These are phyloP conservation scores for Xylaria sp. DNA, from an alignment of 2,329 filamentous ascomycete species.

Conservation along the genomic window DNA sequence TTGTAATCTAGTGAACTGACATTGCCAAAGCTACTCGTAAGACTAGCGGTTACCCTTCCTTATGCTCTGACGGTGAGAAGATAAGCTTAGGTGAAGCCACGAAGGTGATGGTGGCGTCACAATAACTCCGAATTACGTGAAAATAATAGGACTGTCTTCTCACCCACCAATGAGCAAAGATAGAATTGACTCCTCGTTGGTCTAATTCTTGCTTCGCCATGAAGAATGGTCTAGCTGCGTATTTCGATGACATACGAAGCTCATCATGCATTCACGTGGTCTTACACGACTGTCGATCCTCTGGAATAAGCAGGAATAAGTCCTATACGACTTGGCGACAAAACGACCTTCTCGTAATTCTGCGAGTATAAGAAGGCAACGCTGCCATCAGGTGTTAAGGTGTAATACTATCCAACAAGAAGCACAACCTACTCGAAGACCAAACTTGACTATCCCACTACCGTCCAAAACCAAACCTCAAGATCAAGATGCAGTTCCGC, in stretches of 20 bases:
- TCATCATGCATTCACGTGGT: slow-evolving; percentile 23
- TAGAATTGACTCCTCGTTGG: not conserved
- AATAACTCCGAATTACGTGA: not conserved
- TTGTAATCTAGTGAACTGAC: not conserved
- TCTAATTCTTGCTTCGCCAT: not conserved
- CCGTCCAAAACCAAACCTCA: not conserved
- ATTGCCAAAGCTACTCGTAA: not conserved
- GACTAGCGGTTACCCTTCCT: not conserved
- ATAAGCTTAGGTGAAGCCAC: slow-evolving; percentile 20
- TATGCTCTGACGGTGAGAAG: not conserved
- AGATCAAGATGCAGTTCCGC: slow-evolving; percentile 39
- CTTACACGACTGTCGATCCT: slow-evolving; percentile 17
- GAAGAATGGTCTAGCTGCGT: not conserved
- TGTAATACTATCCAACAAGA: not conserved
- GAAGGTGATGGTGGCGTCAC: not conserved
- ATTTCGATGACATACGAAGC: slow-evolving; percentile 23
- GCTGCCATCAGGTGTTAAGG: not conserved
- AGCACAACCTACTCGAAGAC: not conserved
- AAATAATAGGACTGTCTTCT: slow-evolving; percentile 20
- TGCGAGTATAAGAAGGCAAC: slow-evolving; percentile 19
- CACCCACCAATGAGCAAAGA: slow-evolving; percentile 3
- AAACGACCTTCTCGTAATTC: not conserved
- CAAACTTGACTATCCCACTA: not conserved
- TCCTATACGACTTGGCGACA: not conserved
- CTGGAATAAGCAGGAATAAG: slow-evolving; percentile 20